These are phyloP conservation scores for Flaveria linearis DNA, from an alignment of 129 eudicot genomes.

Conservation along the genomic window DNA sequence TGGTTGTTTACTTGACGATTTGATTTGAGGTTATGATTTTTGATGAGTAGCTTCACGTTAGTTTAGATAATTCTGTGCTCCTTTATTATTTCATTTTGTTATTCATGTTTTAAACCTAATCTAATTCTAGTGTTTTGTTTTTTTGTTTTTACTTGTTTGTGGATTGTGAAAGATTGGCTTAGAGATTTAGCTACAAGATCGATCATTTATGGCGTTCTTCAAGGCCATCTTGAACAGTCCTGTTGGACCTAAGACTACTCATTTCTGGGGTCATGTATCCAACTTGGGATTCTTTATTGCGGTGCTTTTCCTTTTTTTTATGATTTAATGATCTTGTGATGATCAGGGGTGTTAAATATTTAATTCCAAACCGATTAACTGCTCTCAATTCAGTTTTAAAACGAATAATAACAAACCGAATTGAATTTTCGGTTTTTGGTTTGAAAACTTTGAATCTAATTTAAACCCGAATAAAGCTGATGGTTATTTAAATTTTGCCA, in stretches of 20 bases:
- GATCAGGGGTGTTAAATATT: no score
- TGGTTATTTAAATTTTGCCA: no score
- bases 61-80: background rate
- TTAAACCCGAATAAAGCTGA: no score
- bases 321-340: no score
- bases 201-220: constrained; percentile 13
- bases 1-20: no score
- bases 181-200: background rate
- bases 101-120: background rate
- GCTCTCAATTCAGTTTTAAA: no score
- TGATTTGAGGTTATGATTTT: no score
- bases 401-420: no score
- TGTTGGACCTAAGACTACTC: constrained; percentile 37
- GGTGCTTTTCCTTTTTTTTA: background rate
- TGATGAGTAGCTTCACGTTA: background rate
- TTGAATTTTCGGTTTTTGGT: background rate
- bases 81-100: background rate
- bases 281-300: constrained; percentile 32
- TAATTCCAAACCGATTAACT: no score
- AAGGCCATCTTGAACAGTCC: constrained; percentile 18
- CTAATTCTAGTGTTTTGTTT: background rate
- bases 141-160: no score
- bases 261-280: constrained; percentile 35
- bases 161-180: no score
- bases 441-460: background rate